Evolutionary conservation across 2,329 filamentous ascomycete genomes (phyloP), one percentile per base, ranked within the genome.

Genomic region (Phialophora tarda): DNA sequence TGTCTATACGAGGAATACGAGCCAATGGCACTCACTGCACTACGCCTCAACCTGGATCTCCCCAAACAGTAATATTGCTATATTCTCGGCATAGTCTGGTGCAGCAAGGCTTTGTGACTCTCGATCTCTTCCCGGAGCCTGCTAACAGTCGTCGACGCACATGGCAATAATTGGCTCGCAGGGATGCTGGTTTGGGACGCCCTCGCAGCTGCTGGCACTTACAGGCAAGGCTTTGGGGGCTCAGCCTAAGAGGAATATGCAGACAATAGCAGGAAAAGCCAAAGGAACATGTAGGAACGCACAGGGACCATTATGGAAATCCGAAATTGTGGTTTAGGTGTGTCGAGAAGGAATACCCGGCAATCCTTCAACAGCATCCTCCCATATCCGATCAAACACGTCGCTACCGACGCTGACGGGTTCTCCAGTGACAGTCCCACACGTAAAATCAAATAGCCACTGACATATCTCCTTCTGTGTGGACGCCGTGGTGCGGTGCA

Each of bases 361-460:
- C 48, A 28, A 21, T 12, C 34, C 59, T 28, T 55, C 21, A 14
- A 41, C 7, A 17, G 59, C 50, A 21, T 53, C 59, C 59, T 47
- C 10, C 59, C n/a, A 28, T 24, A 62, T 41, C 34, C 23, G 48
- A 26, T 55, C 59, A 23, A 48, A 32, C 24, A 55, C n/a, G 14
- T 14, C 23, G 34, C 59, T 23, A 24, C 17, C 26, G 21, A 44
- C 38, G 24, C 48, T 14, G 7, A 54, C 23, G 1, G 6, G 1
- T n/a, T 3, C 50, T 24, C 23, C 50, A 14, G 32, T 47, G 6
- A 17, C 8, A 21, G 59, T 44, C 23, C 50, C 48, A 32, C 10
- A 38, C 17, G 21, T 38, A 17, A 54, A 47, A 28, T 55, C 50
- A 32, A 55, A 62, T 10, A 62, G 59, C 59, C 59, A 54, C 23